Conservation (phyloP, 2,329 filamentous ascomycete species). For the Ceratocystis papillata region DNA sequence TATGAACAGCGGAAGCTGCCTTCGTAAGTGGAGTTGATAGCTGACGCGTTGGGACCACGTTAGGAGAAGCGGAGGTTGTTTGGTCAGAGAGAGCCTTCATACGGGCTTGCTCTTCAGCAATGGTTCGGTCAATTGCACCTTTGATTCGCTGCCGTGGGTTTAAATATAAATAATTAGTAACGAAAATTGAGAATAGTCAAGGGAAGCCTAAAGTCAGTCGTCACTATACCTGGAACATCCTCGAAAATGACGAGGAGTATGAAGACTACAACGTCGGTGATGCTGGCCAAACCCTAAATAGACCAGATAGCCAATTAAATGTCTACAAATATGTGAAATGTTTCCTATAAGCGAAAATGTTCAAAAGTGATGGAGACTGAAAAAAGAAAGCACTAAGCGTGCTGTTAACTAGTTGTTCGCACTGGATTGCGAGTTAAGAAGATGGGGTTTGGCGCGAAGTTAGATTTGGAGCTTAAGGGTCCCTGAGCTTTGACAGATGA, state of each 20-base stretch:
- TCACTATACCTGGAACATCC: conserved; percentile 26
- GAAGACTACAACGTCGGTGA: not conserved
- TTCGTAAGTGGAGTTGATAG: conserved; percentile 26
- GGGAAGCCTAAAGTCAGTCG: too few relatives aligned
- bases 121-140: conserved; percentile 73
- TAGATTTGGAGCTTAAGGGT: too few relatives aligned
- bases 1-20: conserved; percentile 26
- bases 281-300: too few relatives aligned
- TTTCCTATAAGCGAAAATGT: too few relatives aligned
- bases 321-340: not conserved
- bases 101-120: conserved; percentile 83
- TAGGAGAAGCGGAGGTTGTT: conserved; percentile 32
- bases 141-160: conserved; percentile 54
- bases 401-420: too few relatives aligned
- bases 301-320: not conserved
- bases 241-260: not conserved
- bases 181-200: not conserved
- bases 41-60: conserved; percentile 36
- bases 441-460: too few relatives aligned
- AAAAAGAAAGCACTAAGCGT: too few relatives aligned
- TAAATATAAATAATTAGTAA: not conserved
- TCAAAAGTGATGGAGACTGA: too few relatives aligned
- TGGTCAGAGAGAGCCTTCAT: conserved; percentile 47
- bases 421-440: too few relatives aligned
- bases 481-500: too few relatives aligned